Percentiles rank a stretch among this genome's conserved stretches.
These are phyloP conservation scores for Fistulifera solaris DNA, from an alignment of 108 stramenopile species.

Conservation along the genomic window DNA sequence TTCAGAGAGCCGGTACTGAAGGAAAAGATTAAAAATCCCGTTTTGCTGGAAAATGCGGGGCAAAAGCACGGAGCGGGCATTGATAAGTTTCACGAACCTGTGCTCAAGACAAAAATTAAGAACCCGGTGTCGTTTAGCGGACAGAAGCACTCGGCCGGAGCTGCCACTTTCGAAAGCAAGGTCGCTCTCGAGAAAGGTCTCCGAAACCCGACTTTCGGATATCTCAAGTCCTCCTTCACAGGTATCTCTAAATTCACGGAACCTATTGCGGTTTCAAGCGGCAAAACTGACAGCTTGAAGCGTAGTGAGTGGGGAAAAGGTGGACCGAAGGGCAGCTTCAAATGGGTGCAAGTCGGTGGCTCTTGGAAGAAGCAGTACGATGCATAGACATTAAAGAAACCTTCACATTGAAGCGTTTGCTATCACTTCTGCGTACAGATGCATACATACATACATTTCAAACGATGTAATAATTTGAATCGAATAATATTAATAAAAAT, in stretches of 20 bases:
- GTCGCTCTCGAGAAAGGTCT: background rate
- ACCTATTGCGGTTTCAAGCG: background rate
- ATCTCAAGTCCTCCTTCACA: background rate
- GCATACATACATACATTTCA: background rate
- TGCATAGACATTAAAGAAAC: no score
- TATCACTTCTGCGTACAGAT: no score
- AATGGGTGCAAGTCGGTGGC: slow-evolving; percentile 2
- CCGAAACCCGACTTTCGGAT: background rate
- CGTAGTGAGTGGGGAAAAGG: slow-evolving; percentile 1
- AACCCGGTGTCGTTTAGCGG: background rate
- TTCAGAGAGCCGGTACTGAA: slow-evolving; percentile 3
- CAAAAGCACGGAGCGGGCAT: background rate
- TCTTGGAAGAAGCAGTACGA: slow-evolving; percentile 1
- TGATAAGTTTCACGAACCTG: slow-evolving; percentile 1
- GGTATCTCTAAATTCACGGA: background rate
- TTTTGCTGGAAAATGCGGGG: background rate
- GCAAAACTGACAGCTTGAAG: background rate
- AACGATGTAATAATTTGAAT: no score
- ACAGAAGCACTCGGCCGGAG: background rate
- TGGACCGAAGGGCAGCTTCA: background rate
- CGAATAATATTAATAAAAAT: no score
- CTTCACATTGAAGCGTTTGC: no score
- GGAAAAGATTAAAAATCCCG: slow-evolving; percentile 1
- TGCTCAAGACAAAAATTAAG: background rate
- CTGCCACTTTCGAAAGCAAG: background rate